A percentile compares a stretch with the other conserved stretches of the same genome.
phyloP scores from a whole-genome alignment of 805 yeast genomes.

The Saturnispora saitoi region DNA sequence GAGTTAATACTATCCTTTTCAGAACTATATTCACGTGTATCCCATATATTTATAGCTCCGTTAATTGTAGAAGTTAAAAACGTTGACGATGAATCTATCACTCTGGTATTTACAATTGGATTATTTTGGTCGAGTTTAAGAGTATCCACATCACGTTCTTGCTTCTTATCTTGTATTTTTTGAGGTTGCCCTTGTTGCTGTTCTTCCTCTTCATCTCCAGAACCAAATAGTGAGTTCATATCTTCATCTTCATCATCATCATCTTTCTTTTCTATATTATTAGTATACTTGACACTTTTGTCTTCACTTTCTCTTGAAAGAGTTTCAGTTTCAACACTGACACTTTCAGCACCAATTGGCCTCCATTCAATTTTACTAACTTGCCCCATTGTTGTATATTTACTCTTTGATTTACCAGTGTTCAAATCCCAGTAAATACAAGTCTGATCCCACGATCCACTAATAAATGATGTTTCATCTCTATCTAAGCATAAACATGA shows the following conservation, averaged over 20 bases:
- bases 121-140: neutral
- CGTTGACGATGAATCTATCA: constrained; percentile 32
- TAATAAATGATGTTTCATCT: constrained; percentile 53
- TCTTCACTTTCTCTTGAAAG: constrained; percentile 12
- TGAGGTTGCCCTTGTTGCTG: neutral
- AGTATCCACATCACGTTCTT: neutral
- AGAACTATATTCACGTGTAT: constrained; percentile 38
- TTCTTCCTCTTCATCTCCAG: constrained; percentile 31
- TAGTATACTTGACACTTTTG: constrained; percentile 24
- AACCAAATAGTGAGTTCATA: constrained; percentile 40
- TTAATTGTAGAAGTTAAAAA: constrained; percentile 78
- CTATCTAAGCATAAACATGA: constrained; percentile 59
- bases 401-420: constrained; percentile 46
- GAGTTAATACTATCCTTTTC: neutral
- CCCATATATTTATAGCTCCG: constrained; percentile 81
- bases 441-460: constrained; percentile 88
- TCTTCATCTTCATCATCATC: constrained; percentile 14
- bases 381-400: constrained; percentile 64
- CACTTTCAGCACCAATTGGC: constrained; percentile 41
- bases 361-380: constrained; percentile 67
- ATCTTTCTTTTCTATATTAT: constrained; percentile 6
- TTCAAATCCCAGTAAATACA: constrained; percentile 81
- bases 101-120: constrained; percentile 10
- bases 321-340: constrained; percentile 13
- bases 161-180: neutral